phyloP scores from a whole-genome alignment of 768 basidiomycete species.

The Gymnopilus dilepis region DNA sequence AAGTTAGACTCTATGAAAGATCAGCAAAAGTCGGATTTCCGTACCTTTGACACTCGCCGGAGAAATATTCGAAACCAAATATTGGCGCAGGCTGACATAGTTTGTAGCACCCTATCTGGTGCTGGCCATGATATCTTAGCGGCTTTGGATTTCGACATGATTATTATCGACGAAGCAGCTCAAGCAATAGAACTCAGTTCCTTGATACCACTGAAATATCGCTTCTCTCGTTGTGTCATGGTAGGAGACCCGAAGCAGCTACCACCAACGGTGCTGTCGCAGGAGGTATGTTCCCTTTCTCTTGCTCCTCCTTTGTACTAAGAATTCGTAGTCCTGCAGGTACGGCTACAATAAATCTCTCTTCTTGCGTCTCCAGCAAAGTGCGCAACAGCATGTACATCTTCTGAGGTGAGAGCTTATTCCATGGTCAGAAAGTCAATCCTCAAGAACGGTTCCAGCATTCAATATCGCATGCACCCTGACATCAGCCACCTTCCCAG shows the following conservation, averaged over 20 bases:
- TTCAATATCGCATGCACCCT: slow-evolving; percentile 99
- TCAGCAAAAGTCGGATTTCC: slow-evolving; percentile 77
- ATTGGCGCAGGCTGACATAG: slow-evolving; percentile 88
- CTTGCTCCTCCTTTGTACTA: slow-evolving; percentile 2
- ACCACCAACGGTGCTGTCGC: slow-evolving; percentile 81
- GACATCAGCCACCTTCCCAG: slow-evolving; percentile 92
- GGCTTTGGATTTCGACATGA: slow-evolving; percentile 88
- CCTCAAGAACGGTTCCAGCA: slow-evolving; percentile 52
- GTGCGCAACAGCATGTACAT: slow-evolving; percentile 83
- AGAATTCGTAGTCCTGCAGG: slow-evolving; percentile 57
- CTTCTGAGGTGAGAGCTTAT: slow-evolving; percentile 71
- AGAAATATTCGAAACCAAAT: slow-evolving; percentile 76
- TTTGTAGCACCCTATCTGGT: slow-evolving; percentile 93
- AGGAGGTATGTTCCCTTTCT: slow-evolving; percentile 37
- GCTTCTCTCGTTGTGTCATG: slow-evolving; percentile 83
- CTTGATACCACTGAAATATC: slow-evolving; percentile 92
- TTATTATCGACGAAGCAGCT: slow-evolving; percentile 98
- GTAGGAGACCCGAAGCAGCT: slow-evolving; percentile 96
- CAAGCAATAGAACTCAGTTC: slow-evolving; percentile 96
- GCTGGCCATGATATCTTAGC: slow-evolving; percentile 89
- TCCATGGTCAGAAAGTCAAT: not conserved
- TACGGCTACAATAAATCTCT: slow-evolving; percentile 88
- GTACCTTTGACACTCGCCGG: slow-evolving; percentile 82
- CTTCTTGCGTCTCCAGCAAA: slow-evolving; percentile 89
- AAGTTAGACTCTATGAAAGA: slow-evolving; percentile 82